Conservation (phyloP, 768 basidiomycete species). For the Pisolithus orientalis region DNA sequence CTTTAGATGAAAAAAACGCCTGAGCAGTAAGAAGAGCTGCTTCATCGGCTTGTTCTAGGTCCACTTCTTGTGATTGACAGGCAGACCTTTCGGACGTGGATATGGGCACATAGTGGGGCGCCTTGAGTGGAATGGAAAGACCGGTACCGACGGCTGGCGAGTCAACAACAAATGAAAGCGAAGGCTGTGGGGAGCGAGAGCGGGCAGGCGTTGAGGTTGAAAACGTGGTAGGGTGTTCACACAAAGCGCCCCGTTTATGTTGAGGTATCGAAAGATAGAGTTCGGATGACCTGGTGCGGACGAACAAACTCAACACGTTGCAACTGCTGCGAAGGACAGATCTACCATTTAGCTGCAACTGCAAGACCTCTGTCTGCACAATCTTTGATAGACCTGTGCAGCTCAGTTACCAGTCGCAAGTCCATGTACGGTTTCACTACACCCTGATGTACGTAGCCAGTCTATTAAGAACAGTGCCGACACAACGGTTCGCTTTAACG, state of each 20-base stretch:
- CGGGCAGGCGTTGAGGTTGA: slow-evolving; percentile 59
- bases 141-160: slow-evolving; percentile 24
- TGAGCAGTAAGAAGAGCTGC: slow-evolving; percentile 71
- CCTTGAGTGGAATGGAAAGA: slow-evolving; percentile 27
- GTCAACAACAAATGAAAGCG: slow-evolving; percentile 28
- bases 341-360: slow-evolving; percentile 74
- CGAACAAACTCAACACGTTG: slow-evolving; percentile 10
- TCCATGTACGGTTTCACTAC: slow-evolving; percentile 29
- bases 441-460: background rate
- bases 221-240: slow-evolving; percentile 31
- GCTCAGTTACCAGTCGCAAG: slow-evolving; percentile 43
- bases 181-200: slow-evolving; percentile 35
- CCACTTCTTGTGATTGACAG: slow-evolving; percentile 33
- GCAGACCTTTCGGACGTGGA: slow-evolving; percentile 13
- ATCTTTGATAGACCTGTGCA: slow-evolving; percentile 61
- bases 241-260: slow-evolving; percentile 34
- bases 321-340: slow-evolving; percentile 6
- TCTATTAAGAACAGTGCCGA: background rate
- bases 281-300: slow-evolving; percentile 62
- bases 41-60: slow-evolving; percentile 55
- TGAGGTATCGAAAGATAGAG: slow-evolving; percentile 56
- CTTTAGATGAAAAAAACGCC: slow-evolving; percentile 67
- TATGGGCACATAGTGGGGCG: slow-evolving; percentile 3
- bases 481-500: background rate
- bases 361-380: slow-evolving; percentile 68